phyloP scores from a whole-genome alignment of 768 basidiomycete species.

The Panellus pusillus region DNA sequence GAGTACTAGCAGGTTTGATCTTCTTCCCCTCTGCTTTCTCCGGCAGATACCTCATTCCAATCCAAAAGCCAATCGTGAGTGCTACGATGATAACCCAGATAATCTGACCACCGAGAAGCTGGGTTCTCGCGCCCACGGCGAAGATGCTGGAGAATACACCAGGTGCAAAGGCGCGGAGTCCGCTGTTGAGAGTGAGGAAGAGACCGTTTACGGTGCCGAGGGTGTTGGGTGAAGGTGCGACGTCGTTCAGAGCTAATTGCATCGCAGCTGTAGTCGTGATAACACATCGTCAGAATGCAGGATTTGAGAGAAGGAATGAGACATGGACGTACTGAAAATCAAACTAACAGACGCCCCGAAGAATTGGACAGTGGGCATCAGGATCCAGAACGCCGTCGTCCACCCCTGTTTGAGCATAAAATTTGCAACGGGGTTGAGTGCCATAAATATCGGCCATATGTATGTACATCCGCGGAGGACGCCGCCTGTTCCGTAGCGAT shows the following conservation, averaged over 20 bases:
- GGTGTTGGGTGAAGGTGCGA: conserved; percentile 6
- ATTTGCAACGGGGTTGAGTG: conserved; percentile 1
- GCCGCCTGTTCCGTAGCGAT: conserved; percentile 4
- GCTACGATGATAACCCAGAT: conserved; percentile 8
- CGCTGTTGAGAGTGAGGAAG: conserved; percentile 3
- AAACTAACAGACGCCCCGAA: conserved; percentile 3
- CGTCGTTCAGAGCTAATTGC: conserved; percentile 10
- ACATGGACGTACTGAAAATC: conserved; percentile 4
- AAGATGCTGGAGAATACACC: conserved; percentile 9
- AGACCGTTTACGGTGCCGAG: conserved; percentile 10
- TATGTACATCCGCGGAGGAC: background rate
- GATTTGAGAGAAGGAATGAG: background rate
- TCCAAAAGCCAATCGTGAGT: background rate
- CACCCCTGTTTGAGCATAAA: conserved; percentile 5
- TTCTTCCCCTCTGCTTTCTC: conserved; percentile 4
- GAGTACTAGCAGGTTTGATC: background rate
- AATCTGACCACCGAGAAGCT: conserved; percentile 3
- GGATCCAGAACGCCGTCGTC: conserved; percentile 6
- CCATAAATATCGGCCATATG: conserved; percentile 4
- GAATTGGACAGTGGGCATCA: conserved; percentile 3
- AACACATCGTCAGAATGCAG: background rate
- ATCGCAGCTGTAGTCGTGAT: conserved; percentile 3
- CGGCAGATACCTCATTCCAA: background rate
- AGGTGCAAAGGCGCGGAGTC: background rate
- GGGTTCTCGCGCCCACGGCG: conserved; percentile 4